Evolutionary conservation across 2,329 filamentous ascomycete genomes (phyloP), one percentile per base, ranked within the genome.

Genomic region (Aureobasidium lini): DNA sequence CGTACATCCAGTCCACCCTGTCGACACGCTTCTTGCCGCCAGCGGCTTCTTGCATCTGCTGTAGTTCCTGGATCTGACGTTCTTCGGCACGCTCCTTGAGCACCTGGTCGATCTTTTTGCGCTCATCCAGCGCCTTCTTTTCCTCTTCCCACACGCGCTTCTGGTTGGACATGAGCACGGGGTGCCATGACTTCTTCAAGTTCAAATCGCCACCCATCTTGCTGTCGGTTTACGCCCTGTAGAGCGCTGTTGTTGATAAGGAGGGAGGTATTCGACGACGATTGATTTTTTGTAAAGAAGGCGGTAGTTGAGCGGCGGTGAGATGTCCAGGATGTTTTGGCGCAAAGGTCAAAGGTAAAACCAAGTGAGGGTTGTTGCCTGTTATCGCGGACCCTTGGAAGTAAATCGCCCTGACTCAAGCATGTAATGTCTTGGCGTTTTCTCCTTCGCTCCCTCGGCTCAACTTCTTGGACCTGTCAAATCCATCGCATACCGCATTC

Each of bases 1-100:
- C 85, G 75, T 99, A 99, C 90, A 99, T 96, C 90, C 94, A 99
- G 68, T 97, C 94, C 29, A 99, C 93, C 37, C 91, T 85, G 67
- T 93, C 87, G 32, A 88, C 77, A 57, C 87, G 82, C 69, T 90
- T 92, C 67, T 83, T 84, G 59, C 92, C 91, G 39, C 94, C 94
- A 0, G 91, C 88, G 2, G 88, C 86, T 74, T 96, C 94, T 60
- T 96, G 90, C 65, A 97, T 82, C 56, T 86, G 84, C 73, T 96
- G 89, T 1, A 97, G 84, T 72, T 97, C 92, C 72, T 96, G 90
- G 65, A 96, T 89, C 49, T 89, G 86, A 48, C 92, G 86, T 76
- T 99, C 95, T 72, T 97, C 92, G 66, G 92, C 90, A 65, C 95
- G 86, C 75, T 99, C 94, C 69, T 95, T 92, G 69, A 91, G 84